Evolutionary conservation across 768 basidiomycete genomes (phyloP).

Genomic region (Lactarius trivialis): DNA sequence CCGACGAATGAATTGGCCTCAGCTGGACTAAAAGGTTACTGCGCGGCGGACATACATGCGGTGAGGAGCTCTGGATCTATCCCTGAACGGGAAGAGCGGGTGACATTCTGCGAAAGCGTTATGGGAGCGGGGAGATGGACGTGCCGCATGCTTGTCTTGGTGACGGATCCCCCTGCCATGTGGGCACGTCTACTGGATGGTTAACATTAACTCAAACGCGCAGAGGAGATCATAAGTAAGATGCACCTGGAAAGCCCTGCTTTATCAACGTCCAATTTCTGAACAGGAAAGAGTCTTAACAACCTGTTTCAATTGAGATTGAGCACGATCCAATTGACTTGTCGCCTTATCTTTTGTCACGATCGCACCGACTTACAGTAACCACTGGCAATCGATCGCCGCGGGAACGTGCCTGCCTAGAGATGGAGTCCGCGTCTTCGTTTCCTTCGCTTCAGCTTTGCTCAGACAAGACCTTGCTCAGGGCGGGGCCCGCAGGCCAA

Average conservation of each 20-base stretch:
- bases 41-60: slow-evolving; percentile 39
- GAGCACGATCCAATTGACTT: slow-evolving; percentile 38
- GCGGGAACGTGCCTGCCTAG: too few relatives aligned
- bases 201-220: too few relatives aligned
- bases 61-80: slow-evolving; percentile 76
- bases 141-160: slow-evolving; percentile 43
- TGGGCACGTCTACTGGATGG: slow-evolving; percentile 60
- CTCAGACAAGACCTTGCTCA: too few relatives aligned
- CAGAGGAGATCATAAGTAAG: slow-evolving; percentile 15
- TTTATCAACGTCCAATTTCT: slow-evolving; percentile 95
- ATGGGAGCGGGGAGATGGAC: not conserved
- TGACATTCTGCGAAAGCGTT: slow-evolving; percentile 45
- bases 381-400: too few relatives aligned
- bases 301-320: not conserved
- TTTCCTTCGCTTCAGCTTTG: too few relatives aligned
- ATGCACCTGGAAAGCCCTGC: slow-evolving; percentile 70
- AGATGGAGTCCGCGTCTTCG: too few relatives aligned
- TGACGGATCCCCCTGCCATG: slow-evolving; percentile 85
- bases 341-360: too few relatives aligned
- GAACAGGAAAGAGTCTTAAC: not conserved
- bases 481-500: too few relatives aligned
- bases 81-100: slow-evolving; percentile 58
- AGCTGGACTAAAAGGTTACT: not conserved
- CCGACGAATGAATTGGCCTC: slow-evolving; percentile 37
- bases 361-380: too few relatives aligned